A percentile compares a stretch with the other conserved stretches of the same genome.
Evolutionary conservation across 176 grass and related monocot species (phyloP).

Genomic region (Triticum aestivum): DNA sequence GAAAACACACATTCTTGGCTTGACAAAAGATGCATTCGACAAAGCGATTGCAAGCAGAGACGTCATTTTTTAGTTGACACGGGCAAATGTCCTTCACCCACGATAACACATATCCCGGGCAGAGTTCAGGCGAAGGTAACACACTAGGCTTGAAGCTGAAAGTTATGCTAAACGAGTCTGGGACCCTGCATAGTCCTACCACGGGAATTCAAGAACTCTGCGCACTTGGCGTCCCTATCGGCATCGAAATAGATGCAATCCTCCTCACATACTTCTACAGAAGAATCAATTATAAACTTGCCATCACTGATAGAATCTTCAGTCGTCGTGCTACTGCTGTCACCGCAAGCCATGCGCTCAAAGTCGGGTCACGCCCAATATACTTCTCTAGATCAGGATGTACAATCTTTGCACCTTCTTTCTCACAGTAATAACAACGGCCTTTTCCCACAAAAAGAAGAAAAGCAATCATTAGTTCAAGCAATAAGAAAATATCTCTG

Average conservation of each 20-base stretch:
- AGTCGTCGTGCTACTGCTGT: not conserved
- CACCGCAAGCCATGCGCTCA: not conserved
- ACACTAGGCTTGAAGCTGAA: no score
- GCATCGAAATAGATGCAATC: slow-evolving; percentile 25
- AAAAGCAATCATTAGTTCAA: not conserved
- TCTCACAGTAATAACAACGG: slow-evolving; percentile 13
- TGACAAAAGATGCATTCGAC: no score
- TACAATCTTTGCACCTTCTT: slow-evolving; percentile 19
- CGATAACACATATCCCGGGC: no score
- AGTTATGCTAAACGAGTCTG: no score
- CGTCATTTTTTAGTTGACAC: no score
- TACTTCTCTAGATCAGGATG: not conserved
- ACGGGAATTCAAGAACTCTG: slow-evolving; percentile 1
- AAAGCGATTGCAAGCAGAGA: no score
- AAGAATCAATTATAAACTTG: not conserved
- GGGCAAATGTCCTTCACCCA: no score
- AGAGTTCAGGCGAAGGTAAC: no score
- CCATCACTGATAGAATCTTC: no score
- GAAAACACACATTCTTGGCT: no score
- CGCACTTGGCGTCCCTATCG: not conserved
- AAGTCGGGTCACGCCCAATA: not conserved
- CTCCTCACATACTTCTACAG: not conserved
- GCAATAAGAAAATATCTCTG: not conserved
- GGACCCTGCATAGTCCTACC: not conserved
- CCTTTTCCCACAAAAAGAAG: not conserved